Evolutionary conservation across 1,139 yeast genomes (phyloP).

Genomic region (Taphrina communis): DNA sequence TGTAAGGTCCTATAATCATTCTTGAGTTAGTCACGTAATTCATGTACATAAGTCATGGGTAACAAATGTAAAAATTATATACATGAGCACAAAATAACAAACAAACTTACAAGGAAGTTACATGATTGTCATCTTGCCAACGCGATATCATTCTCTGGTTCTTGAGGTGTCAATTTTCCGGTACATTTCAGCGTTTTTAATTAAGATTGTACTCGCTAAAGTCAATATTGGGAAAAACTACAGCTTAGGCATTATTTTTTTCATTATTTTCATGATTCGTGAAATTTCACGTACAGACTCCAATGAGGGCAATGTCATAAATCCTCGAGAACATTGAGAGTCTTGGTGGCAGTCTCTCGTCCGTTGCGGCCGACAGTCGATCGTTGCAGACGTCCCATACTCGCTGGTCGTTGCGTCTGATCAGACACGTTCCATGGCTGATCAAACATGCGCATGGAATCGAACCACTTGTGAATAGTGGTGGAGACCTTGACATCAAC

Average conservation of each 20-base stretch:
- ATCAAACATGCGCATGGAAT: conserved; percentile 20
- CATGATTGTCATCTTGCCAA: no score
- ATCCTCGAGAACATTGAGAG: conserved; percentile 5
- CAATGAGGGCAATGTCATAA: not conserved
- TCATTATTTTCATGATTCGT: not conserved
- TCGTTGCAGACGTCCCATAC: conserved; percentile 3
- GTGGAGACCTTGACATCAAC: conserved; percentile 18
- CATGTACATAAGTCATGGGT: no score
- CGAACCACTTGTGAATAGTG: conserved; percentile 24
- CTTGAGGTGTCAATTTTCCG: no score
- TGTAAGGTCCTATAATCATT: no score
- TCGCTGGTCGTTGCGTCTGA: not conserved
- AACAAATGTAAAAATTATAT: no score
- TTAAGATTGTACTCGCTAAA: not conserved
- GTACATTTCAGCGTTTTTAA: no score
- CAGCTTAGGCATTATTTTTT: not conserved
- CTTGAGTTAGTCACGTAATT: no score
- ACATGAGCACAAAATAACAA: no score
- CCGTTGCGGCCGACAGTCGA: conserved; percentile 10
- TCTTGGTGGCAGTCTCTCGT: not conserved
- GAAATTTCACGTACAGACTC: not conserved
- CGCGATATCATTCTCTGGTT: no score
- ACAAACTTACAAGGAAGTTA: no score
- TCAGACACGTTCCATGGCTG: conserved; percentile 7
- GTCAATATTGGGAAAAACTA: not conserved